These are phyloP conservation scores for Ascochyta rabiei DNA, from an alignment of 2,329 filamentous ascomycete genomes.

Conservation along the genomic window DNA sequence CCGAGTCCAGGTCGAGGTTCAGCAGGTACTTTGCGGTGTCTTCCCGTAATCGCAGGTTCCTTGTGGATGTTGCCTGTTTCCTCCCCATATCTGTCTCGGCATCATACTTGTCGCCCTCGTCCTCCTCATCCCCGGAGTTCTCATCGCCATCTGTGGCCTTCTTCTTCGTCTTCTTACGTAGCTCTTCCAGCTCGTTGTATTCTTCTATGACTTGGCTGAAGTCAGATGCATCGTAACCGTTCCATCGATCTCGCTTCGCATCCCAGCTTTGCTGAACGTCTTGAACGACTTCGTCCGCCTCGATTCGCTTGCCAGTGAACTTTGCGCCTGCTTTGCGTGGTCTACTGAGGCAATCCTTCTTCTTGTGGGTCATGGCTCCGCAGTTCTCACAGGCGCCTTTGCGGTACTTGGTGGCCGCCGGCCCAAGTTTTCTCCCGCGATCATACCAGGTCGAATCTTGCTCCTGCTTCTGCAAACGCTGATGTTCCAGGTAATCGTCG, in stretches of 20 bases:
- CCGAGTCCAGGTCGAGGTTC: conserved; percentile 93
- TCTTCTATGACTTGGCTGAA: conserved; percentile 88
- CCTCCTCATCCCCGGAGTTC: conserved; percentile 55
- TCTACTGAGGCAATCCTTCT: conserved; percentile 88
- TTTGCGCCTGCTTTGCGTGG: conserved; percentile 88
- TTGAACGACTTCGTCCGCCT: conserved; percentile 87
- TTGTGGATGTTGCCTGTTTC: conserved; percentile 86
- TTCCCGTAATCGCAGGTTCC: conserved; percentile 89
- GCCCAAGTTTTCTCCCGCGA: conserved; percentile 80
- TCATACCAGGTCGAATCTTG: conserved; percentile 89
- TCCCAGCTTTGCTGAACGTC: conserved; percentile 92
- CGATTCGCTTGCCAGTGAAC: conserved; percentile 91
- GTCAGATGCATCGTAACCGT: conserved; percentile 91
- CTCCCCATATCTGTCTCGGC: conserved; percentile 97
- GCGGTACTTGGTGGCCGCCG: conserved; percentile 92
- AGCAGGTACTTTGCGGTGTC: conserved; percentile 97
- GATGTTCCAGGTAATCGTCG: conserved; percentile 97
- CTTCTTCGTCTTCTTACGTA: conserved; percentile 61
- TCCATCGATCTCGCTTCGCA: conserved; percentile 96
- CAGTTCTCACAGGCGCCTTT: conserved; percentile 99
- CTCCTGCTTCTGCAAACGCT: conserved; percentile 76
- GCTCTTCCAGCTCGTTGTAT: conserved; percentile 82
- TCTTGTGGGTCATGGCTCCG: conserved; percentile 94
- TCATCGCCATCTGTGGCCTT: conserved; percentile 49
- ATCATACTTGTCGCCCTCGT: conserved; percentile 73